Percentiles rank a stretch among this genome's conserved stretches.
phyloP scores from a whole-genome alignment of 768 basidiomycete species.

The Lactifluus pinguis region DNA sequence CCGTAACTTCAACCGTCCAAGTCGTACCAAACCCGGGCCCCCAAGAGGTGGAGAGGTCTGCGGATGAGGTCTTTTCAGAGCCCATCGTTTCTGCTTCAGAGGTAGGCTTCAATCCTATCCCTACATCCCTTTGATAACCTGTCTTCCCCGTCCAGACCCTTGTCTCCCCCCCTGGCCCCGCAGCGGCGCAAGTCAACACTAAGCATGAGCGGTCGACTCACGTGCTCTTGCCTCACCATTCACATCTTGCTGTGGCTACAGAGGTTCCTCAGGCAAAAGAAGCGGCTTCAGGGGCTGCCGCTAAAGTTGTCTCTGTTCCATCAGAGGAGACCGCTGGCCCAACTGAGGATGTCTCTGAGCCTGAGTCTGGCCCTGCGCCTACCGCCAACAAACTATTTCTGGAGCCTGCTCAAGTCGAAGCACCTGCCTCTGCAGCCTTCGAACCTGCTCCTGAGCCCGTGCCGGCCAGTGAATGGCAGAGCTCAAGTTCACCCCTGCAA shows the following conservation, averaged over 20 bases:
- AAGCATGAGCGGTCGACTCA: slow-evolving; percentile 12
- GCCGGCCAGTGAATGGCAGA: slow-evolving; percentile 1
- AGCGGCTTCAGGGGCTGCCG: not conserved
- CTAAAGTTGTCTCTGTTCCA: not conserved
- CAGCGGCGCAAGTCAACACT: not conserved
- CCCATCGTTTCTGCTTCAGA: not conserved
- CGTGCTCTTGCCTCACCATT: not conserved
- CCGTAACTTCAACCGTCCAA: not conserved
- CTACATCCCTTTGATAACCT: not conserved
- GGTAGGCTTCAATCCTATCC: not conserved
- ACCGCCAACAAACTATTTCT: not conserved
- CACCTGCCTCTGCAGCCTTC: no score
- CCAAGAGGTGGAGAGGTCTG: slow-evolving; percentile 2
- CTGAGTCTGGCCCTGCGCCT: not conserved
- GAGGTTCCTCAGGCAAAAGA: not conserved
- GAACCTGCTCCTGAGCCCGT: no score
- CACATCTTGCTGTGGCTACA: not conserved
- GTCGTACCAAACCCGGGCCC: slow-evolving; percentile 8
- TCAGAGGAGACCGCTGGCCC: not conserved
- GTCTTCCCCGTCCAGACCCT: not conserved
- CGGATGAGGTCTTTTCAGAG: slow-evolving; percentile 3
- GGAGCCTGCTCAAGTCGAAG: not conserved
- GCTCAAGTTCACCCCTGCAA: not conserved
- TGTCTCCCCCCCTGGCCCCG: not conserved
- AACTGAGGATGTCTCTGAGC: not conserved